Evolutionary conservation across 1,284 basidiomycete species (phyloP), one percentile per base, ranked within the genome.

Genomic region (Ganoderma sp.): DNA sequence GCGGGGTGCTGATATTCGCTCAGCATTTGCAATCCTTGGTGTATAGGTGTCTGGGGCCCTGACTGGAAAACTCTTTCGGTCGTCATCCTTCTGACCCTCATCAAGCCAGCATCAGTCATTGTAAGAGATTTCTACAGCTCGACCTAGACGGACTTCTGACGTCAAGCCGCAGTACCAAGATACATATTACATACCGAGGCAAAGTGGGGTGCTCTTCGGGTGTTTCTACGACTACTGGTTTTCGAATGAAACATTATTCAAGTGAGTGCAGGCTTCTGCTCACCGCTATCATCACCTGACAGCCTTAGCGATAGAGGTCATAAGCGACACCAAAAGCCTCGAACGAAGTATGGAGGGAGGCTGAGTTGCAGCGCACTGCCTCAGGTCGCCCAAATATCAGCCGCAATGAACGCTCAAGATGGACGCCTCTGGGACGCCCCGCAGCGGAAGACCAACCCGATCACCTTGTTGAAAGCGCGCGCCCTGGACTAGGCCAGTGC

Each of bases 71-170:
- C 52, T 5, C 59, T 62, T 6, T 25, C 48, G 15, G 12, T 45
- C 2, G 65, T 66, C 14, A 7, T 62, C 14, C 41, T 39, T 17
- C 60, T 66, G 9, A 54, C 65, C 1, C 37, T 66, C 8, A 48
- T 66, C 25, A 66, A 57, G 22, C 65, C 42, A 15, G 25, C n/a
- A 8, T 50, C 37, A 17, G 32, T 22, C 15, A n/a, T 54, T n/a
- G 50, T 32, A 25, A 54, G 25, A 2, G 25, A 10, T 17, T 54
- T 54, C 50, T 10, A 15, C 2, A 14, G 22, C 7, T 32, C 42
- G 34, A 45, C 14, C 17, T 48, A 10, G 8, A 9, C n/a, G 25
- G 17, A 14, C 10, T 1, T 15, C 43, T 41, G 43, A 32, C 17
- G 6, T 32, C 25, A 54, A 28, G 50, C 2, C 15, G 12, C 50